A percentile compares a stretch with the other conserved stretches of the same genome.
These are phyloP conservation scores for Euphorbia lathyris DNA, from an alignment of 345 rosid genomes.

Conservation along the genomic window DNA sequence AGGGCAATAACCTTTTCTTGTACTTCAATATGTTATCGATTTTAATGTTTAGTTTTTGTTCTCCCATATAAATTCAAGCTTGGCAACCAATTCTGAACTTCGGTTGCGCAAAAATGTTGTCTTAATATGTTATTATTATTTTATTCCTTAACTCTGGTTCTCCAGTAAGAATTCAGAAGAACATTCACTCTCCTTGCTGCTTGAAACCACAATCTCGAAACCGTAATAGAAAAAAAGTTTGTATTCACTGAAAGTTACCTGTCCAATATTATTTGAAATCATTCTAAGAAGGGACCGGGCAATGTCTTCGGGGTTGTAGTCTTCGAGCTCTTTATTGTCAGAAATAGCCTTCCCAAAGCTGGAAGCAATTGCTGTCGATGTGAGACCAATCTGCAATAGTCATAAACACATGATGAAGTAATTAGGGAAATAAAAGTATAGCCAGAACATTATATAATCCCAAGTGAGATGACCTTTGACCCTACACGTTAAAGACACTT, in stretches of 20 bases:
- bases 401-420: background rate
- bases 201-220: background rate
- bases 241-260: constrained; percentile 43
- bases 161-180: background rate
- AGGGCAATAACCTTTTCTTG: background rate
- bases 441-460: constrained; percentile 1
- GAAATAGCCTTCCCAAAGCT: constrained; percentile 98
- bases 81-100: background rate
- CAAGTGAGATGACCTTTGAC: background rate
- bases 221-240: background rate
- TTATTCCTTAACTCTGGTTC: background rate
- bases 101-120: too few relatives aligned
- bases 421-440: constrained; percentile 5
- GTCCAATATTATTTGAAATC: constrained; percentile 98
- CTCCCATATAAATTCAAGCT: background rate
- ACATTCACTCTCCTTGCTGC: background rate
- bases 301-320: constrained; percentile 93
- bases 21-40: background rate
- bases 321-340: constrained; percentile 85
- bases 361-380: constrained; percentile 96
- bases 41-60: background rate
- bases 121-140: too few relatives aligned
- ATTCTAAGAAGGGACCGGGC: constrained; percentile 92
- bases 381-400: constrained; percentile 73
- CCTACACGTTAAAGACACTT: background rate